Conservation (phyloP, 2,329 filamentous ascomycete genomes). For the Scytalidium sp. region DNA sequence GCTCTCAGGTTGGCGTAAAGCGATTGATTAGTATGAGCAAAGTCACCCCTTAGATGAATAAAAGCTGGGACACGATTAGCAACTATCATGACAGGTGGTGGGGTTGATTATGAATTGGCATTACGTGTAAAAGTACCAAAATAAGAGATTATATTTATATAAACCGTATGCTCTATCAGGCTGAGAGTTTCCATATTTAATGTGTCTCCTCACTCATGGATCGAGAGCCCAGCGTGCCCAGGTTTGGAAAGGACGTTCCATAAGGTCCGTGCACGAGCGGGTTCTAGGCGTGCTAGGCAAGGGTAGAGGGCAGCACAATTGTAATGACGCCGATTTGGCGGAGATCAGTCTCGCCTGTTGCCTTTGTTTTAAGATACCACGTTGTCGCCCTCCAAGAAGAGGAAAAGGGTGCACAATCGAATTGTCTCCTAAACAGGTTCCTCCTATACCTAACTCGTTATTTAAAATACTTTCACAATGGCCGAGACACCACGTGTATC, state of each 20-base stretch:
- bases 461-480: constrained; percentile 12
- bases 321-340: not conserved
- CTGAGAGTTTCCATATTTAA: too few relatives aligned
- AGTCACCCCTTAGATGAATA: constrained; percentile 51
- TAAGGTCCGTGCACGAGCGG: not conserved
- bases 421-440: not conserved
- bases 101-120: not conserved
- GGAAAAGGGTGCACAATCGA: too few relatives aligned
- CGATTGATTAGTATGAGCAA: constrained; percentile 77
- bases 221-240: too few relatives aligned
- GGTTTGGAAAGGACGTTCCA: too few relatives aligned
- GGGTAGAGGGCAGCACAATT: too few relatives aligned
- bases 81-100: not conserved
- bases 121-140: not conserved
- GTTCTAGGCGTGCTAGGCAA: too few relatives aligned
- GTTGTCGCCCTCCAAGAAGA: not conserved
- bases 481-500: constrained; percentile 17
- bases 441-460: not conserved
- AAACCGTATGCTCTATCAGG: not conserved
- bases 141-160: not conserved
- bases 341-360: not conserved
- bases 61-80: not conserved
- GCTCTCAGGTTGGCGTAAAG: constrained; percentile 68
- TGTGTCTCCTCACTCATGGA: too few relatives aligned
- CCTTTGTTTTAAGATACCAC: not conserved